A percentile compares a stretch with the other conserved stretches of the same genome.
Evolutionary conservation across 805 yeast genomes (phyloP).

Genomic region (Kuraishia hungarica): DNA sequence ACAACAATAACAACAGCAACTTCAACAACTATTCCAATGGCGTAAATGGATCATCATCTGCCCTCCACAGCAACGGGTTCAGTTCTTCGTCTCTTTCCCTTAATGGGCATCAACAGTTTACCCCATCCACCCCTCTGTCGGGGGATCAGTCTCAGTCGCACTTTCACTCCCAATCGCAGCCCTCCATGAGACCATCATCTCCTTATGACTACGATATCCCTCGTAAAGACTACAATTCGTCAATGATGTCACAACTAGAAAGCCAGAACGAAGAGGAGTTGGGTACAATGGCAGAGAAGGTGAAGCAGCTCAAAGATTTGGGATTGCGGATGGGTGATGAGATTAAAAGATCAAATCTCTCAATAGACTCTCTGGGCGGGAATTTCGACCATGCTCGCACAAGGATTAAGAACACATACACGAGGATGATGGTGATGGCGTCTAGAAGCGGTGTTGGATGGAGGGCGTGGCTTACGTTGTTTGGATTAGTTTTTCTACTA

Average conservation of each 20-base stretch:
- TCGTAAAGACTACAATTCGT: conserved; percentile 35
- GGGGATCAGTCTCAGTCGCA: too few species aligned
- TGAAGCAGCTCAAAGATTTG: conserved; percentile 45
- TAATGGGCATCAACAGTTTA: background rate
- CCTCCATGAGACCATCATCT: conserved; percentile 22
- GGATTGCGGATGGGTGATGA: conserved; percentile 57
- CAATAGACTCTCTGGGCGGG: conserved; percentile 15
- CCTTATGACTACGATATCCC: conserved; percentile 26
- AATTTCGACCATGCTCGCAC: conserved; percentile 25
- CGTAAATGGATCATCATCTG: background rate
- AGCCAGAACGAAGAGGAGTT: conserved; percentile 58
- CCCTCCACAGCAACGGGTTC: conserved; percentile 3
- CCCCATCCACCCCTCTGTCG: background rate
- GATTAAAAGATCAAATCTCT: conserved; percentile 29
- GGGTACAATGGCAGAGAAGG: conserved; percentile 43
- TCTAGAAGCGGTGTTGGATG: conserved; percentile 55
- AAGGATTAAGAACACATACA: conserved; percentile 42
- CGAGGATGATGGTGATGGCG: conserved; percentile 56
- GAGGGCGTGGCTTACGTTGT: conserved; percentile 49
- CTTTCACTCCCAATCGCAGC: too few species aligned
- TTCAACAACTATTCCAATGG: too few species aligned
- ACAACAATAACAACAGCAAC: background rate
- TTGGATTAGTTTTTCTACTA: conserved; percentile 33
- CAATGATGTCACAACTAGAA: conserved; percentile 51
- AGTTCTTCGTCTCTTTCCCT: background rate